Evolutionary conservation across 2,329 filamentous ascomycete species (phyloP).

Genomic region (Xylaria sp.): DNA sequence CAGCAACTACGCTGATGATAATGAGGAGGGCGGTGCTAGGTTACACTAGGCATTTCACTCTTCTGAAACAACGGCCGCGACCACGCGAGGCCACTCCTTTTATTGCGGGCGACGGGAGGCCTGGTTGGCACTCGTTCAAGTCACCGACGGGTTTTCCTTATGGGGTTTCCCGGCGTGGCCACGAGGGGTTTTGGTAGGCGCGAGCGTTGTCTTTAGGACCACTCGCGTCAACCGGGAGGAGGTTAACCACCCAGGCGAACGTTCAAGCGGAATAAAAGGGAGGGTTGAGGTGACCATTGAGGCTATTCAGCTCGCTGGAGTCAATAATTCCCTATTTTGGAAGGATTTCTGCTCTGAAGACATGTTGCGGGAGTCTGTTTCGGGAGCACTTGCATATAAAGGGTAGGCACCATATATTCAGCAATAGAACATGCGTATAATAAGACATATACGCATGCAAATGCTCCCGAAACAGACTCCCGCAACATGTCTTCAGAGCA

Average conservation of each 20-base stretch:
- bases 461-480: no score
- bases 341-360: no score
- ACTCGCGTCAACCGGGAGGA: background rate
- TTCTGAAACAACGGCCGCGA: background rate
- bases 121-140: background rate
- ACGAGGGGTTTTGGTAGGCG: background rate
- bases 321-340: no score
- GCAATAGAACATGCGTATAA: no score
- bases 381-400: no score
- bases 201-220: no score
- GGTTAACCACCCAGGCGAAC: background rate
- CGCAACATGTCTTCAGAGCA: no score
- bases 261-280: background rate
- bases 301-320: no score
- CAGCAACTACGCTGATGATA: constrained; percentile 9
- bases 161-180: background rate
- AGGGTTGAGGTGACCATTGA: background rate
- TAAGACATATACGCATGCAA: no score
- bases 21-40: constrained; percentile 31
- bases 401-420: no score
- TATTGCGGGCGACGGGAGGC: background rate
- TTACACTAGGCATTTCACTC: background rate
- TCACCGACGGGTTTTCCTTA: background rate
- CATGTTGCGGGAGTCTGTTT: no score
- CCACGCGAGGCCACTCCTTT: background rate